Conservation (phyloP, 2,329 filamentous ascomycete genomes). For the Aspergillus fumigatus region DNA sequence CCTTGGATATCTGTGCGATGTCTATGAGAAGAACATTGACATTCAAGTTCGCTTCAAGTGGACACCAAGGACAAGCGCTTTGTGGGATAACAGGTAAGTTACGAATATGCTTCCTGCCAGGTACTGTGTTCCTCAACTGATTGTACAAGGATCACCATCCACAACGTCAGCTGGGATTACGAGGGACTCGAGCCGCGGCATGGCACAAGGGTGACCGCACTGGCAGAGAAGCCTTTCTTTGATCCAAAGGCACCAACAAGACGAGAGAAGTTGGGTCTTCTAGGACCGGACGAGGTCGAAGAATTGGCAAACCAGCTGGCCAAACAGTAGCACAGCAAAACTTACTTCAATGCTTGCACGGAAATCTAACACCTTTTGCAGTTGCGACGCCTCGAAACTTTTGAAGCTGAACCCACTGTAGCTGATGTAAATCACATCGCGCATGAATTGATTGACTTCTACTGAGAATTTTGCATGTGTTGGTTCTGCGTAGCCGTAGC, state of each 20-base stretch:
- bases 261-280: conserved; percentile 61
- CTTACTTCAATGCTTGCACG: background rate
- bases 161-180: conserved; percentile 72
- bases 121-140: background rate
- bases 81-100: conserved; percentile 65
- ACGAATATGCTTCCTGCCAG: background rate
- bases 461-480: background rate
- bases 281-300: conserved; percentile 51
- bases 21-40: conserved; percentile 66
- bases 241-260: conserved; percentile 61
- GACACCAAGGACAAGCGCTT: conserved; percentile 61
- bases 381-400: background rate
- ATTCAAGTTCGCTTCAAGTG: conserved; percentile 69
- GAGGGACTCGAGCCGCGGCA: conserved; percentile 63
- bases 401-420: background rate
- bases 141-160: conserved; percentile 59
- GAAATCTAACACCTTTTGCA: background rate
- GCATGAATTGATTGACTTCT: background rate
- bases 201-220: conserved; percentile 65
- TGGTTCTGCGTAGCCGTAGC: background rate
- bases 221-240: conserved; percentile 69
- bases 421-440: background rate
- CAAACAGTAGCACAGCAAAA: background rate
- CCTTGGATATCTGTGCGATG: conserved; percentile 61
- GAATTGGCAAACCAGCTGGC: conserved; percentile 11